These are phyloP conservation scores for Guadua angustifolia DNA, from an alignment of 176 grass and related monocot genomes.

Conservation along the genomic window DNA sequence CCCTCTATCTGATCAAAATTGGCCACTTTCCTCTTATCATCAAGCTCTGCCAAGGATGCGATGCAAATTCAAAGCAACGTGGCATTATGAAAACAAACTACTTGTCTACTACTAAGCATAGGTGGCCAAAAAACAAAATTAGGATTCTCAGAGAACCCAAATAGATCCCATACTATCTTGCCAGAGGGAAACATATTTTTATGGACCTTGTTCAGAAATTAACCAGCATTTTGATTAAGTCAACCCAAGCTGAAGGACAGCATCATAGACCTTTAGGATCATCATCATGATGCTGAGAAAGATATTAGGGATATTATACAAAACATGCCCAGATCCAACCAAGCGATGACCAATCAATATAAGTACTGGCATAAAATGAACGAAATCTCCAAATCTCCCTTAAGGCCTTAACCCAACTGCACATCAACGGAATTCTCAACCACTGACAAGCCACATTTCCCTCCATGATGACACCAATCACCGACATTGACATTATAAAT, in stretches of 20 bases:
- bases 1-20: not conserved
- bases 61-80: not conserved
- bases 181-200: not conserved
- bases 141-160: not conserved
- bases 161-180: not conserved
- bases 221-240: not conserved
- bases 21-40: not conserved
- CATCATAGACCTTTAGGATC: not conserved
- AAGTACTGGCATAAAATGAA: not conserved
- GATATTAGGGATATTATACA: constrained; percentile 14
- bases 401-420: not conserved
- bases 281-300: not conserved
- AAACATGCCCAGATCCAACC: constrained; percentile 22
- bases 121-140: not conserved
- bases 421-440: not conserved
- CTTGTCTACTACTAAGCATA: not conserved
- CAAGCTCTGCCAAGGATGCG: not conserved
- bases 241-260: constrained; percentile 5
- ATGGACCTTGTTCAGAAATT: not conserved
- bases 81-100: not conserved
- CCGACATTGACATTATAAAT: not conserved
- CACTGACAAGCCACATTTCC: not conserved
- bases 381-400: not conserved
- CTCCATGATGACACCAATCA: not conserved
- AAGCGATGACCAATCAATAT: not conserved